These are phyloP conservation scores for Sporothrix variecibatus DNA, from an alignment of 2,329 filamentous ascomycete genomes.

Conservation along the genomic window DNA sequence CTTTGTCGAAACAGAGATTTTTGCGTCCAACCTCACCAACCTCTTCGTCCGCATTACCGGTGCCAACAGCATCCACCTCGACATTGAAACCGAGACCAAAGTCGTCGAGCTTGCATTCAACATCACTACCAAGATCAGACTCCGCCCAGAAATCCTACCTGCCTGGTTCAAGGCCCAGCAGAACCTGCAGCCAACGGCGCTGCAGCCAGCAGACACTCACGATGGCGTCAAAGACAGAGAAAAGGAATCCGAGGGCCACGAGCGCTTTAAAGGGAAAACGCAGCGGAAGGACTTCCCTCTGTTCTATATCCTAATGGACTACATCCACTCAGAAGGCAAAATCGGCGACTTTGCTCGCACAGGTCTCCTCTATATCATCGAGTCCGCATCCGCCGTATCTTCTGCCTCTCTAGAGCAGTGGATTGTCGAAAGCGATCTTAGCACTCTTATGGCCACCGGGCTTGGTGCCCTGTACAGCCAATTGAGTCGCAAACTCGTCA, in stretches of 20 bases:
- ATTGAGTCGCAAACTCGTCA: slow-evolving; percentile 74
- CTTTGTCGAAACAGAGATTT: slow-evolving; percentile 82
- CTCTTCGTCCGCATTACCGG: slow-evolving; percentile 78
- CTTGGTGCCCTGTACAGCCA: slow-evolving; percentile 74
- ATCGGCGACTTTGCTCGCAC: slow-evolving; percentile 96
- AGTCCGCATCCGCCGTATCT: slow-evolving; percentile 83
- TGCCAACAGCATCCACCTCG: slow-evolving; percentile 70
- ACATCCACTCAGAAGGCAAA: slow-evolving; percentile 92
- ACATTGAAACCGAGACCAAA: slow-evolving; percentile 79
- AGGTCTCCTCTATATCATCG: slow-evolving; percentile 91
- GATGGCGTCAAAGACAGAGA: neutral
- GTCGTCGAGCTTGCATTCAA: slow-evolving; percentile 94
- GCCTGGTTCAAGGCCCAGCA: slow-evolving; percentile 81
- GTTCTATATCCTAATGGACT: slow-evolving; percentile 94
- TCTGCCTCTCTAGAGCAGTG: slow-evolving; percentile 85
- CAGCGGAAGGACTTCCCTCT: slow-evolving; percentile 92
- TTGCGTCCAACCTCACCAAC: slow-evolving; percentile 84
- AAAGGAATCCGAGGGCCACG: slow-evolving; percentile 61
- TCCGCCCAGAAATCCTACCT: slow-evolving; percentile 82
- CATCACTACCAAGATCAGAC: slow-evolving; percentile 91
- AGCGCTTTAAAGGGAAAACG: slow-evolving; percentile 79
- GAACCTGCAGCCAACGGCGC: slow-evolving; percentile 32
- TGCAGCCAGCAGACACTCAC: slow-evolving; percentile 5
- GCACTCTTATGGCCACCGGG: slow-evolving; percentile 95
- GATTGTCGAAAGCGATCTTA: slow-evolving; percentile 95